phyloP scores from a whole-genome alignment of 2,329 filamentous ascomycete species.

The Clonostachys sp. region DNA sequence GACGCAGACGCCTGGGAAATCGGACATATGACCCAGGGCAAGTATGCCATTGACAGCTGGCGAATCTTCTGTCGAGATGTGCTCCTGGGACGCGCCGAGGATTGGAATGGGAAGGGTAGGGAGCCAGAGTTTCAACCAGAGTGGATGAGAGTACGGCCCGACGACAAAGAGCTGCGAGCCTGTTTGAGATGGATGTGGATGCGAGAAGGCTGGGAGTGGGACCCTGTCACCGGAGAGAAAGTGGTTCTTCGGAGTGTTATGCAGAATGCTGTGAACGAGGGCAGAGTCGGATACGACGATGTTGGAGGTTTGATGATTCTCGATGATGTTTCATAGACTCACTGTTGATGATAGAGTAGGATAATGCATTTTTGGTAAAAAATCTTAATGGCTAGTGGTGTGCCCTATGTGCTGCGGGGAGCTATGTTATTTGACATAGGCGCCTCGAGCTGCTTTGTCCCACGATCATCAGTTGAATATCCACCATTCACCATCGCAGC shows the following conservation, averaged over 20 bases:
- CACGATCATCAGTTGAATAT: too few relatives aligned
- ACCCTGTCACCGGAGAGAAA: slow-evolving; percentile 64
- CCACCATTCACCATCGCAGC: too few relatives aligned
- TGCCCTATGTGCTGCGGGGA: too few relatives aligned
- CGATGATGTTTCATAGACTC: slow-evolving; percentile 4
- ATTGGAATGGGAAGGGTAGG: slow-evolving; percentile 59
- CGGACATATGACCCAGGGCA: slow-evolving; percentile 75
- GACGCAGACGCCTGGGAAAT: slow-evolving; percentile 67
- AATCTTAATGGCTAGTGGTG: too few relatives aligned
- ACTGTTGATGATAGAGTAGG: neutral
- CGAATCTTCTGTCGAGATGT: slow-evolving; percentile 87
- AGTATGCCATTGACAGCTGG: slow-evolving; percentile 86
- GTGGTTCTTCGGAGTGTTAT: slow-evolving; percentile 47
- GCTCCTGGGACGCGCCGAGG: slow-evolving; percentile 59
- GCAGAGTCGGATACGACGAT: slow-evolving; percentile 52
- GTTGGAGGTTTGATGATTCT: slow-evolving; percentile 39
- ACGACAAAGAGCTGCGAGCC: slow-evolving; percentile 84
- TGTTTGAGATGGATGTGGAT: slow-evolving; percentile 92
- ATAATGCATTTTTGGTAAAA: too few relatives aligned
- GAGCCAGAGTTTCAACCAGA: slow-evolving; percentile 67
- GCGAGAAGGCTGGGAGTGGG: slow-evolving; percentile 79
- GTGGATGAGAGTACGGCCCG: slow-evolving; percentile 81
- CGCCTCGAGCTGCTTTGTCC: too few relatives aligned
- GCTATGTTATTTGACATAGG: too few relatives aligned
- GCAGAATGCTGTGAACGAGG: slow-evolving; percentile 50